Conservation (phyloP, 148 eudicot species). For the Polygonum maritimum region DNA sequence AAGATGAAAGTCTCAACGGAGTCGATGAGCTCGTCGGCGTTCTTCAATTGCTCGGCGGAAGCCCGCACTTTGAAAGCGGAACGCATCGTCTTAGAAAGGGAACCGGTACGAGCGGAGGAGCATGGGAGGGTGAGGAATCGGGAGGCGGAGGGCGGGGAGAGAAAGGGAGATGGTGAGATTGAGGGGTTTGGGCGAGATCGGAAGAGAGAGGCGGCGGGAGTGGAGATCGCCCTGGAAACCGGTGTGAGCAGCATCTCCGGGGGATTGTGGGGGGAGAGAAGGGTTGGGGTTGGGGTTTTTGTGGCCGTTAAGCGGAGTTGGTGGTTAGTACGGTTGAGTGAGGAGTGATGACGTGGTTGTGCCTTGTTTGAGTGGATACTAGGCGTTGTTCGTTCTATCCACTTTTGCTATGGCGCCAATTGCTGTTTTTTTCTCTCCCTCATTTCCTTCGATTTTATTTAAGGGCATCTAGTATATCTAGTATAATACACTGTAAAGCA, state of each 20-base stretch:
- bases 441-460: no score
- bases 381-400: conserved; percentile 1
- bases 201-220: conserved; percentile 5
- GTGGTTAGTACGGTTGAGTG: neutral
- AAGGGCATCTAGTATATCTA: no score
- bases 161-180: conserved; percentile 12
- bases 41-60: conserved; percentile 47
- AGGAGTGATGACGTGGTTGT: neutral
- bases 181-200: conserved; percentile 14
- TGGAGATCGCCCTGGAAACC: conserved; percentile 19
- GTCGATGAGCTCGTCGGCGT: conserved; percentile 63
- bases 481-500: no score
- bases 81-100: conserved; percentile 15
- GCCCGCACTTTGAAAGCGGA: conserved; percentile 29
- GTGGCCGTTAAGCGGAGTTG: neutral
- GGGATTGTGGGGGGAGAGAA: neutral
- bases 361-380: neutral
- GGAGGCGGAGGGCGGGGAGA: conserved; percentile 19
- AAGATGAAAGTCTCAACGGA: conserved; percentile 88
- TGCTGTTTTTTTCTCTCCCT: neutral
- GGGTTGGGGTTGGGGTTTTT: neutral
- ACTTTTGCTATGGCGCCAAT: neutral
- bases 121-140: conserved; percentile 18
- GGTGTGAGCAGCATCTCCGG: conserved; percentile 18
- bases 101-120: conserved; percentile 1